phyloP scores from a whole-genome alignment of 768 basidiomycete species.

The Pisolithus sp. region DNA sequence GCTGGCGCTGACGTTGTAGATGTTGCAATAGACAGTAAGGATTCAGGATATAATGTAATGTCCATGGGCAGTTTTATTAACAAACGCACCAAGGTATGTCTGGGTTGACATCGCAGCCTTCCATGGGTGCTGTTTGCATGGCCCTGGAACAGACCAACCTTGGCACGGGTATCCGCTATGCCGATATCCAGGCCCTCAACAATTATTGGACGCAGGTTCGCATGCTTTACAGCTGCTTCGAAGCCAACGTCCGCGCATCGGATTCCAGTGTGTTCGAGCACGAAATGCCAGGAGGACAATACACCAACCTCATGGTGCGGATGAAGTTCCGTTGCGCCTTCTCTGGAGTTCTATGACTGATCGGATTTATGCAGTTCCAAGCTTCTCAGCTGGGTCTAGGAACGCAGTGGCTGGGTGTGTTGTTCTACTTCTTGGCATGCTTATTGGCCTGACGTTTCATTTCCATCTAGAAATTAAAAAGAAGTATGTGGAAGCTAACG shows the following conservation, averaged over 20 bases:
- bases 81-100: conserved; percentile 72
- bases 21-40: conserved; percentile 95
- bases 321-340: conserved; percentile 5
- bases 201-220: conserved; percentile 98
- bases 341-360: conserved; percentile 15
- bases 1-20: conserved; percentile 99
- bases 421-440: conserved; percentile 6
- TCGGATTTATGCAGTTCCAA: conserved; percentile 69
- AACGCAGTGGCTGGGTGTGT: conserved; percentile 84
- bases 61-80: conserved; percentile 6
- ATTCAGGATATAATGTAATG: neutral
- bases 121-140: conserved; percentile 95
- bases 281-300: conserved; percentile 98
- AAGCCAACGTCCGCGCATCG: conserved; percentile 94
- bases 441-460: conserved; percentile 4
- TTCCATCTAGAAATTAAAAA: conserved; percentile 79
- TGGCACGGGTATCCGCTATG: conserved; percentile 94
- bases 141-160: conserved; percentile 91
- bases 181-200: conserved; percentile 96
- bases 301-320: conserved; percentile 86
- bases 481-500: conserved; percentile 98
- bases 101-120: conserved; percentile 95
- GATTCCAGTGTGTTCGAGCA: conserved; percentile 98
- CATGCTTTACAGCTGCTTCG: conserved; percentile 92
- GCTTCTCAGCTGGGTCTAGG: conserved; percentile 94